Conservation (phyloP, 2,329 filamentous ascomycete species). For the Plenodomus biglobosus region DNA sequence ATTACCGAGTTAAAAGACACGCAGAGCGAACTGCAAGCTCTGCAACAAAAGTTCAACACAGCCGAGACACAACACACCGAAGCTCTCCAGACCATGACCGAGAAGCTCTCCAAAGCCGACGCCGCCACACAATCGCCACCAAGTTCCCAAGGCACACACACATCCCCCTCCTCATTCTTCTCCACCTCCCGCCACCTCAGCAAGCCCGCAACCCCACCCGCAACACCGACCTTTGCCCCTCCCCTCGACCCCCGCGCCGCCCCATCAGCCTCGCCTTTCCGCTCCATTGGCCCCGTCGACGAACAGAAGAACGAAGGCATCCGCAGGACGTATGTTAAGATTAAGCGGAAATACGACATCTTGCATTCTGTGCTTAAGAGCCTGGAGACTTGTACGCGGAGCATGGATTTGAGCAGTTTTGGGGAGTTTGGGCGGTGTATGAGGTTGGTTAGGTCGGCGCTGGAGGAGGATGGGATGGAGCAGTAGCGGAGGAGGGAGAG, state of each 20-base stretch:
- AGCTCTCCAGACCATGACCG: too few species aligned
- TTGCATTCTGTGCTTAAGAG: constrained; percentile 12
- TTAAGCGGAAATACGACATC: constrained; percentile 22
- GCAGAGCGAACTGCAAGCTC: not conserved
- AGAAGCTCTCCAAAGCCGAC: not conserved
- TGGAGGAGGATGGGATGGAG: constrained; percentile 13
- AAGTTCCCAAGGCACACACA: not conserved
- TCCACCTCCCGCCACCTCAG: not conserved
- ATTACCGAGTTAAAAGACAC: not conserved
- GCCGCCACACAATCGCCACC: not conserved
- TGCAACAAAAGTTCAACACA: not conserved
- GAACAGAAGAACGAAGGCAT: constrained; percentile 23
- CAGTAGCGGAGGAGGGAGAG: not conserved
- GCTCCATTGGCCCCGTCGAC: constrained; percentile 1
- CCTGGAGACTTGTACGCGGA: constrained; percentile 8
- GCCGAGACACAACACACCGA: not conserved
- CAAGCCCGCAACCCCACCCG: not conserved
- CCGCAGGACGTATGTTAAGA: constrained; percentile 18
- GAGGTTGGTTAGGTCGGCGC: constrained; percentile 8
- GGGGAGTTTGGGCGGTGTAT: constrained; percentile 29
- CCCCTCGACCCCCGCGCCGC: not conserved
- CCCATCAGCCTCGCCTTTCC: not conserved
- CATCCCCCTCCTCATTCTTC: not conserved
- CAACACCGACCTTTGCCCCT: not conserved
- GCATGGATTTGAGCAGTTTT: constrained; percentile 21